These are phyloP conservation scores for Triangularia verruculosa DNA, from an alignment of 2,329 filamentous ascomycete genomes.

Conservation along the genomic window DNA sequence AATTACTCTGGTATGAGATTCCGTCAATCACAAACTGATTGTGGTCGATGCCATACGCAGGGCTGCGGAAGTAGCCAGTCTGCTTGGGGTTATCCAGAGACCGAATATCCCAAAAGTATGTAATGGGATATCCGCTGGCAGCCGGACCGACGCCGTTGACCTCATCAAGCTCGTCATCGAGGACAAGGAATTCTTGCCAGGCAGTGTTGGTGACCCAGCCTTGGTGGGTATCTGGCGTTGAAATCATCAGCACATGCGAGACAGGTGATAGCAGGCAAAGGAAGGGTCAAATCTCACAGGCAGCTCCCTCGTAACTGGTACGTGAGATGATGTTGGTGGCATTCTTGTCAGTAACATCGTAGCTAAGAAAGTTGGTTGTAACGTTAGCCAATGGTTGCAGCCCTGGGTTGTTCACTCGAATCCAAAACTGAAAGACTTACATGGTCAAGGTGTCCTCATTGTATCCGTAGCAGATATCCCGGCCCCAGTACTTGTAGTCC, in stretches of 20 bases:
- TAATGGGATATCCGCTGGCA: slow-evolving; percentile 42
- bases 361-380: slow-evolving; percentile 34
- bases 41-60: slow-evolving; percentile 41
- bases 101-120: slow-evolving; percentile 49
- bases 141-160: slow-evolving; percentile 38
- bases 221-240: slow-evolving; percentile 47
- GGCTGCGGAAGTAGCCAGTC: slow-evolving; percentile 41
- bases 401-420: background rate
- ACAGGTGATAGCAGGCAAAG: slow-evolving; percentile 42
- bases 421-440: slow-evolving; percentile 19
- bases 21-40: slow-evolving; percentile 45
- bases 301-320: slow-evolving; percentile 5
- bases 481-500: slow-evolving; percentile 42
- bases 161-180: slow-evolving; percentile 56
- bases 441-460: slow-evolving; percentile 51
- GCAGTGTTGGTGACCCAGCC: slow-evolving; percentile 48
- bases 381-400: background rate
- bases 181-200: slow-evolving; percentile 45
- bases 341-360: slow-evolving; percentile 51
- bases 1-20: slow-evolving; percentile 46
- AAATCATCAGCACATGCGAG: slow-evolving; percentile 37
- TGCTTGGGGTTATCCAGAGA: slow-evolving; percentile 41
- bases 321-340: slow-evolving; percentile 45
- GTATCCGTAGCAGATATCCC: slow-evolving; percentile 53
- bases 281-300: slow-evolving; percentile 31